These are phyloP conservation scores for Cordyceps farinosa DNA, from an alignment of 2,329 filamentous ascomycete genomes.

Conservation along the genomic window DNA sequence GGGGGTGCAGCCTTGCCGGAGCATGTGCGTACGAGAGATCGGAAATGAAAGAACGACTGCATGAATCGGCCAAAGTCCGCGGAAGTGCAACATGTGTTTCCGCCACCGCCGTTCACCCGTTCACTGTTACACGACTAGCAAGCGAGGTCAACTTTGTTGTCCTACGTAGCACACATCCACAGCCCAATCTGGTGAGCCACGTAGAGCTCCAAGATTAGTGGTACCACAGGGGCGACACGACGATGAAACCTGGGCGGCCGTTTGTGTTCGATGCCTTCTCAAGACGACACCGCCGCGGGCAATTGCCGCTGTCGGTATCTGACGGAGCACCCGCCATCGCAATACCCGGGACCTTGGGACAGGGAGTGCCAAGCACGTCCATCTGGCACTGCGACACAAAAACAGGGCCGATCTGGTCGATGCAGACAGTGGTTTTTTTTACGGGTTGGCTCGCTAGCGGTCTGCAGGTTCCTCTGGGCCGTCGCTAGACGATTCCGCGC, in stretches of 20 bases:
- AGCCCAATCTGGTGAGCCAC: too few species aligned
- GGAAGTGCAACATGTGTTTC: too few species aligned
- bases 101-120: too few species aligned
- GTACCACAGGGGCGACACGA: background rate
- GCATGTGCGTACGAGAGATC: too few species aligned
- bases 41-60: too few species aligned
- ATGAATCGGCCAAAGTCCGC: too few species aligned
- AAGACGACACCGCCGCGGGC: background rate
- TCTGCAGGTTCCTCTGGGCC: background rate
- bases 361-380: background rate
- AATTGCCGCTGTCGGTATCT: slow-evolving; percentile 1
- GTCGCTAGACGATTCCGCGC: background rate
- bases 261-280: background rate
- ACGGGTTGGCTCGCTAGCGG: background rate
- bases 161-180: too few species aligned
- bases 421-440: background rate
- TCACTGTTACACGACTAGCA: too few species aligned
- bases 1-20: too few species aligned
- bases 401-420: background rate
- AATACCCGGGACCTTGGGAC: background rate
- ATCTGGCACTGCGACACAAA: background rate
- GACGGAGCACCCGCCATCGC: background rate
- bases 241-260: background rate
- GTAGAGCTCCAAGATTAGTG: background rate
- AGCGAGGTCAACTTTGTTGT: too few species aligned